Conservation (phyloP, 495 filamentous ascomycete species). For the Chaetomium fimeti region DNA sequence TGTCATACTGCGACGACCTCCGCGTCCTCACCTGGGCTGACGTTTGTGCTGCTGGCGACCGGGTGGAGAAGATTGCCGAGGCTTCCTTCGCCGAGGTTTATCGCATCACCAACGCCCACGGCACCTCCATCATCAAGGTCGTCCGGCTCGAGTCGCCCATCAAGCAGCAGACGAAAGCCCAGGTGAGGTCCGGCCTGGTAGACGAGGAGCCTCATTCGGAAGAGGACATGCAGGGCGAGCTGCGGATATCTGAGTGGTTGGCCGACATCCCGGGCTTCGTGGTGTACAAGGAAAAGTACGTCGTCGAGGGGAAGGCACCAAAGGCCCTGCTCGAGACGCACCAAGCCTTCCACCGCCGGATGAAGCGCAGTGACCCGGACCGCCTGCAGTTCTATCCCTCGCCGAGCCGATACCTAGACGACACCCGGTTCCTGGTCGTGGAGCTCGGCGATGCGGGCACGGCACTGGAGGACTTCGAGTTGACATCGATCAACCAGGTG, state of each 20-base stretch:
- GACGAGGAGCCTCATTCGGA: conserved; percentile 51
- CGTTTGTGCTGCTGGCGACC: conserved; percentile 48
- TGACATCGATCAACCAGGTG: conserved; percentile 57
- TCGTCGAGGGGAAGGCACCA: conserved; percentile 69
- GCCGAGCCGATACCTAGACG: conserved; percentile 57
- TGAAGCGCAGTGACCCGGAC: conserved; percentile 58
- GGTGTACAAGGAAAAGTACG: conserved; percentile 75
- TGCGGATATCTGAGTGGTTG: conserved; percentile 72
- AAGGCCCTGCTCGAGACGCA: conserved; percentile 62
- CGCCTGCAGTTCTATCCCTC: conserved; percentile 65
- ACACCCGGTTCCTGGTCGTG: conserved; percentile 74
- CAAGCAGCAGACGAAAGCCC: conserved; percentile 46
- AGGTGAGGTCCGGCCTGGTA: conserved; percentile 46
- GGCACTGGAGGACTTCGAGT: conserved; percentile 64
- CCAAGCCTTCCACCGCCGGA: conserved; percentile 58
- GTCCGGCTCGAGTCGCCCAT: conserved; percentile 51
- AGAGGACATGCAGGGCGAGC: conserved; percentile 53
- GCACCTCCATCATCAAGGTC: conserved; percentile 54
- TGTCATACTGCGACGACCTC: conserved; percentile 26
- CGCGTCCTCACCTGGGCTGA: conserved; percentile 51
- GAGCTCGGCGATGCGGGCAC: conserved; percentile 85
- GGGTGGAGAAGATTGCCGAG: conserved; percentile 64
- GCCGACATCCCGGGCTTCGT: conserved; percentile 84
- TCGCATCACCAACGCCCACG: conserved; percentile 51
- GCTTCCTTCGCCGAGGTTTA: conserved; percentile 70